These are phyloP conservation scores for Corchorus olitorius DNA, from an alignment of 345 rosid species.

Conservation along the genomic window DNA sequence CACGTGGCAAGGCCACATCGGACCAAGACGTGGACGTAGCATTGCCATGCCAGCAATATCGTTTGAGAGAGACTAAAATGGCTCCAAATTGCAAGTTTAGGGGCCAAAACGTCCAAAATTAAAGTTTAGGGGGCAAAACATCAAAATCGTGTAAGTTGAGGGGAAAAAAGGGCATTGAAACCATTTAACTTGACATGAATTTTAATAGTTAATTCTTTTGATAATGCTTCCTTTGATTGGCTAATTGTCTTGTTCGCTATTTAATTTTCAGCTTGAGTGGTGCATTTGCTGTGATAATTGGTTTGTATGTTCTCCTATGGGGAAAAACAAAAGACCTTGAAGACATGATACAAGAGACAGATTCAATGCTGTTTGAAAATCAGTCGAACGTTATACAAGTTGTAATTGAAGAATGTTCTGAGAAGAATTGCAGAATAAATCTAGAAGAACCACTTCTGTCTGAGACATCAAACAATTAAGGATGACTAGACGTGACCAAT, in stretches of 20 bases:
- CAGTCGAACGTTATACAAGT: constrained; percentile 27
- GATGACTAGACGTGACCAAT: not conserved
- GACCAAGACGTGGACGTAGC: no score
- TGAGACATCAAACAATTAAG: constrained; percentile 12
- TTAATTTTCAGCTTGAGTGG: constrained; percentile 48
- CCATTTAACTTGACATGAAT: no score
- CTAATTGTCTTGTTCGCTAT: not conserved
- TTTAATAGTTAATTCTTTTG: no score
- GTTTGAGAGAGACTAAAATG: no score
- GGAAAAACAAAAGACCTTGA: constrained; percentile 54
- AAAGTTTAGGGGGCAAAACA: no score
- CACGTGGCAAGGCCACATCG: no score
- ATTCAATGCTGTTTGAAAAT: constrained; percentile 20
- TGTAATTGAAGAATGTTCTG: constrained; percentile 31
- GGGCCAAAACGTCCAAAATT: no score
- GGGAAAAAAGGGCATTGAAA: no score
- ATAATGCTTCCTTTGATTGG: not conserved
- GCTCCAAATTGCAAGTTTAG: no score
- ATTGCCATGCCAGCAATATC: no score
- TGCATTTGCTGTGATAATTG: constrained; percentile 44
- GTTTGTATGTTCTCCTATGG: constrained; percentile 56
- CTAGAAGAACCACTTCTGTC: constrained; percentile 55
- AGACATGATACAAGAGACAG: constrained; percentile 21
- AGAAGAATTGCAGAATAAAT: constrained; percentile 26
- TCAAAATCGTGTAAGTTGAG: no score